These are phyloP conservation scores for Dryas octopetala DNA, from an alignment of 306 rosid genomes.

Conservation along the genomic window DNA sequence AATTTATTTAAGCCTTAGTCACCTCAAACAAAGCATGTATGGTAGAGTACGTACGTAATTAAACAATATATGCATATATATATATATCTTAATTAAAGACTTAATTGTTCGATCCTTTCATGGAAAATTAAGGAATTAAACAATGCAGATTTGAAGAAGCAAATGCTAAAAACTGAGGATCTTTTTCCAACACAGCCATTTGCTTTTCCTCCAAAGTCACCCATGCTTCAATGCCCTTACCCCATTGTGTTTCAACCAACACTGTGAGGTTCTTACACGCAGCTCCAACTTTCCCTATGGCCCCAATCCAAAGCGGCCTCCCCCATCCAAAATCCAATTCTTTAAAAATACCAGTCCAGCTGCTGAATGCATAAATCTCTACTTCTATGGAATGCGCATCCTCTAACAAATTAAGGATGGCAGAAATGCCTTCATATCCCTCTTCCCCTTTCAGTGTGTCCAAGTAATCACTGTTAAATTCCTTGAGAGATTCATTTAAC, in stretches of 20 bases:
- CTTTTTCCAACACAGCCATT: slow-evolving; percentile 36
- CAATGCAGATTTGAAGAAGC: slow-evolving; percentile 19
- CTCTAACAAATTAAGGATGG: slow-evolving; percentile 24
- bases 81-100: no score
- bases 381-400: slow-evolving; percentile 8
- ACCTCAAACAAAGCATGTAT: no score
- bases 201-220: slow-evolving; percentile 36
- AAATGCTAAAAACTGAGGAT: slow-evolving; percentile 38
- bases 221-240: slow-evolving; percentile 52
- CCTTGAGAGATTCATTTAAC: neutral
- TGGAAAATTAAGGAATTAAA: no score
- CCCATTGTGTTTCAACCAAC: slow-evolving; percentile 33
- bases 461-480: slow-evolving; percentile 4
- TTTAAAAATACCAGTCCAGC: slow-evolving; percentile 39
- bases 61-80: no score
- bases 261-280: slow-evolving; percentile 30
- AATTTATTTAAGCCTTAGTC: no score
- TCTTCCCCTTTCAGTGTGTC: slow-evolving; percentile 32
- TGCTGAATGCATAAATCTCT: slow-evolving; percentile 27
- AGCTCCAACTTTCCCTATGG: slow-evolving; percentile 45
- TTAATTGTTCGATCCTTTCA: no score
- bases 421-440: slow-evolving; percentile 23
- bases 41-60: no score
- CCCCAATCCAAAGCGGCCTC: slow-evolving; percentile 53
- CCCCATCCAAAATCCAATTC: slow-evolving; percentile 60